Percentiles rank a stretch among this genome's conserved stretches.
These are phyloP conservation scores for Heliamphora pulchella DNA, from an alignment of 179 eudicot species.

Conservation along the genomic window DNA sequence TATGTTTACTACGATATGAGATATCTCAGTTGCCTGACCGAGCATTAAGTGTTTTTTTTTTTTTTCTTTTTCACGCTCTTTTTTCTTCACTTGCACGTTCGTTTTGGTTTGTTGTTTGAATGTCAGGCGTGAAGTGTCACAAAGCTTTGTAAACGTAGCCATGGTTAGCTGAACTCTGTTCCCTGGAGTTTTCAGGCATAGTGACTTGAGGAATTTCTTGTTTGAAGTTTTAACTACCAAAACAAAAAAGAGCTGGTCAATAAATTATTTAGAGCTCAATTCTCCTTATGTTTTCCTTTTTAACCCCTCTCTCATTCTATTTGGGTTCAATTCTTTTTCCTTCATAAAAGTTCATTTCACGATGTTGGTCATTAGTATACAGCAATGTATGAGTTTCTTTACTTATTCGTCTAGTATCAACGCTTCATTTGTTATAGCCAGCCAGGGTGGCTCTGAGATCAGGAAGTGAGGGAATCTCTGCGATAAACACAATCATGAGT, in stretches of 20 bases:
- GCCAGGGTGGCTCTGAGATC: conserved; percentile 73
- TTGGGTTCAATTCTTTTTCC: background rate
- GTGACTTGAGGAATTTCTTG: background rate
- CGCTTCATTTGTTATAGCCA: conserved; percentile 44
- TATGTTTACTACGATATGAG: background rate
- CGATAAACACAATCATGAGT: conserved; percentile 90
- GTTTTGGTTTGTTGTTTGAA: background rate
- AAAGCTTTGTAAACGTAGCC: background rate
- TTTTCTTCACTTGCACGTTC: background rate
- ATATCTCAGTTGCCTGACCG: background rate
- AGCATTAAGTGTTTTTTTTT: background rate
- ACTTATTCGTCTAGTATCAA: background rate
- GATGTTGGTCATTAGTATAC: background rate
- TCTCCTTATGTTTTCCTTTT: background rate
- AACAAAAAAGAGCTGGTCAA: background rate
- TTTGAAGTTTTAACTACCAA: background rate
- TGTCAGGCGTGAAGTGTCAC: background rate
- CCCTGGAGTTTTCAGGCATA: background rate
- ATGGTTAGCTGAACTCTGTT: background rate
- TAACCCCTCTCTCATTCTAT: background rate
- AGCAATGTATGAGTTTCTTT: background rate
- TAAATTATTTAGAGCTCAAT: background rate
- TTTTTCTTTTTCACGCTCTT: background rate
- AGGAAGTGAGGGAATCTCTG: conserved; percentile 92
- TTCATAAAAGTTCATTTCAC: background rate